Percentiles rank a stretch among this genome's conserved stretches.
These are phyloP conservation scores for Epichloe hybrida DNA, from an alignment of 2,329 filamentous ascomycete genomes.

Conservation along the genomic window DNA sequence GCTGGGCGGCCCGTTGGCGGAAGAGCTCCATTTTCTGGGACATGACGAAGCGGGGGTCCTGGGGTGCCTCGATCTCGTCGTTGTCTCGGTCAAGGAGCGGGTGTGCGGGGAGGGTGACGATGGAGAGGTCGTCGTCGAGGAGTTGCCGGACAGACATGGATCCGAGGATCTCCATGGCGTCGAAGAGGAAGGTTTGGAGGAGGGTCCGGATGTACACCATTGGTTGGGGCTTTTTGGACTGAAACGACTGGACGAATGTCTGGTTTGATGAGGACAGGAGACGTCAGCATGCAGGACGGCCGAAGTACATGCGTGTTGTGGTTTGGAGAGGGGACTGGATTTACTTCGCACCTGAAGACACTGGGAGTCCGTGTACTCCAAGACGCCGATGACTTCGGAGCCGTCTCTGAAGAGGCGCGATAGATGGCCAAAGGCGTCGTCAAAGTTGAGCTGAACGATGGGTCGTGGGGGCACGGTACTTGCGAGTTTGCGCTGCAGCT, in stretches of 20 bases:
- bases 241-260: slow-evolving; percentile 63
- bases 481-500: slow-evolving; percentile 80
- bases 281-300: not conserved
- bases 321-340: not conserved
- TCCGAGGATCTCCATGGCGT: slow-evolving; percentile 56
- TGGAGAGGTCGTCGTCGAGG: slow-evolving; percentile 68
- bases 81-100: slow-evolving; percentile 58
- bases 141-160: slow-evolving; percentile 58
- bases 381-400: slow-evolving; percentile 51
- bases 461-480: slow-evolving; percentile 89
- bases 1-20: slow-evolving; percentile 46
- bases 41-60: slow-evolving; percentile 61
- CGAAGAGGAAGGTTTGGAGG: slow-evolving; percentile 62
- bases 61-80: slow-evolving; percentile 60
- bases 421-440: slow-evolving; percentile 58
- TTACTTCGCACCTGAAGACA: slow-evolving; percentile 47
- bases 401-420: slow-evolving; percentile 60
- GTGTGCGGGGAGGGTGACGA: slow-evolving; percentile 60
- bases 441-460: slow-evolving; percentile 64
- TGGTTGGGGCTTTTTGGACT: slow-evolving; percentile 69
- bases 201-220: slow-evolving; percentile 72
- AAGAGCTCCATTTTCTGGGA: slow-evolving; percentile 61
- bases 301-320: not conserved
- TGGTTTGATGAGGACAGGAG: slow-evolving; percentile 17
- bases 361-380: slow-evolving; percentile 54